Conservation (phyloP, 2,329 filamentous ascomycete species). For the Aspergillus melleus region DNA sequence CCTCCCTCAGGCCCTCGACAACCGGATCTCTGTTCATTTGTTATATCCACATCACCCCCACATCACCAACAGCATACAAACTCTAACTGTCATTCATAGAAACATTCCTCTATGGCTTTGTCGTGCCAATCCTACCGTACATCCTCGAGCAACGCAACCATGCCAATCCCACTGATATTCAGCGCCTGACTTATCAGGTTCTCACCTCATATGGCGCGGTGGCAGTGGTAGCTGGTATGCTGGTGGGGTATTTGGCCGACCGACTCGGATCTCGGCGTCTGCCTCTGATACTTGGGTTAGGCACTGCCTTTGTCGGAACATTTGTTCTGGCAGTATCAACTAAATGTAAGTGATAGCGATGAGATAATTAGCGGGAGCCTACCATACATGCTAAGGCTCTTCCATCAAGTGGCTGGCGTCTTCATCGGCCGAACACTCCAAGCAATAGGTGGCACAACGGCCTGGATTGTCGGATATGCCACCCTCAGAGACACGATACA, state of each 20-base stretch:
- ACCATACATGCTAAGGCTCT: background rate
- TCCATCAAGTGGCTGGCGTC: slow-evolving; percentile 12
- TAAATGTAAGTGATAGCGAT: slow-evolving; percentile 3
- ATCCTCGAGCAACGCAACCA: slow-evolving; percentile 23
- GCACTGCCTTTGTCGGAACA: slow-evolving; percentile 14
- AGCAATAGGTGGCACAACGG: slow-evolving; percentile 17
- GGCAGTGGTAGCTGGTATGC: slow-evolving; percentile 12
- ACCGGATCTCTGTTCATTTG: too few relatives aligned
- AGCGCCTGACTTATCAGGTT: slow-evolving; percentile 15
- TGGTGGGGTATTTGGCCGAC: slow-evolving; percentile 16
- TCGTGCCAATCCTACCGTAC: slow-evolving; percentile 25
- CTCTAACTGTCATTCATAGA: slow-evolving; percentile 9
- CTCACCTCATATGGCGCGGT: slow-evolving; percentile 20
- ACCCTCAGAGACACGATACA: slow-evolving; percentile 19
- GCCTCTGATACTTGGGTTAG: slow-evolving; percentile 14
- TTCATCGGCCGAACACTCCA: slow-evolving; percentile 26
- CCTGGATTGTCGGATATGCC: slow-evolving; percentile 28
- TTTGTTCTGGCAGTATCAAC: slow-evolving; percentile 10
- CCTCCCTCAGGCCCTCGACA: too few relatives aligned
- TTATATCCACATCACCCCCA: too few relatives aligned
- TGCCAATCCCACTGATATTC: slow-evolving; percentile 17
- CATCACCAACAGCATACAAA: background rate
- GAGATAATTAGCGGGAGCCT: too few relatives aligned
- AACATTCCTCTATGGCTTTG: slow-evolving; percentile 24
- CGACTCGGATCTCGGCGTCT: slow-evolving; percentile 5